Conservation (phyloP, 257 asterid species). For the Vinca minor region DNA sequence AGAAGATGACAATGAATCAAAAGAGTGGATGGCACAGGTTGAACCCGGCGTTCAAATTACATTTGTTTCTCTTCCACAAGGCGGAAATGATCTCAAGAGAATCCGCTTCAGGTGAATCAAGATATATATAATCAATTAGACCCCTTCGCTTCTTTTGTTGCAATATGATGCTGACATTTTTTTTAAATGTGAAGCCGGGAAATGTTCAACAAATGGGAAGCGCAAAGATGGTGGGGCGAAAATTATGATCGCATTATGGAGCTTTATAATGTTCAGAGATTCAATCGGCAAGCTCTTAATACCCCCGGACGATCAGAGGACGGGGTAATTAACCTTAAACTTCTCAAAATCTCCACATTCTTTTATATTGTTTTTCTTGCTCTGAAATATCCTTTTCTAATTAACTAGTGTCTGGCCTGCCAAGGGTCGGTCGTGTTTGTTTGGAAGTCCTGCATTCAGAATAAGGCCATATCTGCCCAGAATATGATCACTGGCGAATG, state of each 20-base stretch:
- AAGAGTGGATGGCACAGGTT: constrained; percentile 85
- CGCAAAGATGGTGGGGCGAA: constrained; percentile 91
- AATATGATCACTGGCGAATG: not conserved
- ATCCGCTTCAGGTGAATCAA: constrained; percentile 68
- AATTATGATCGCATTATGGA: constrained; percentile 80
- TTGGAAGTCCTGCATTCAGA: no score
- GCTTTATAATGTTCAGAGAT: constrained; percentile 77
- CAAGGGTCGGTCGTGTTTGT: not conserved
- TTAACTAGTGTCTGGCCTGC: not conserved
- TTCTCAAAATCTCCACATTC: not conserved
- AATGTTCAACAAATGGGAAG: constrained; percentile 80
- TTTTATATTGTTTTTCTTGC: not conserved
- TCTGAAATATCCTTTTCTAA: constrained; percentile 1
- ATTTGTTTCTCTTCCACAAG: constrained; percentile 66
- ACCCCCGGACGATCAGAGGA: constrained; percentile 82
- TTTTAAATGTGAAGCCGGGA: constrained; percentile 52
- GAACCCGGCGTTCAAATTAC: constrained; percentile 93
- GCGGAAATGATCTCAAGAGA: constrained; percentile 81
- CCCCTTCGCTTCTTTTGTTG: constrained; percentile 4
- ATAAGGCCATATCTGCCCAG: not conserved
- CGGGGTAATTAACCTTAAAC: constrained; percentile 47
- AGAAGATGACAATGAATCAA: constrained; percentile 53
- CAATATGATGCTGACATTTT: constrained; percentile 13
- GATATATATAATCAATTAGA: no score
- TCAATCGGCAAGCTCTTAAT: constrained; percentile 65